Conservation (phyloP, 257 asterid genomes). For the Jaltomata sinuosa region DNA sequence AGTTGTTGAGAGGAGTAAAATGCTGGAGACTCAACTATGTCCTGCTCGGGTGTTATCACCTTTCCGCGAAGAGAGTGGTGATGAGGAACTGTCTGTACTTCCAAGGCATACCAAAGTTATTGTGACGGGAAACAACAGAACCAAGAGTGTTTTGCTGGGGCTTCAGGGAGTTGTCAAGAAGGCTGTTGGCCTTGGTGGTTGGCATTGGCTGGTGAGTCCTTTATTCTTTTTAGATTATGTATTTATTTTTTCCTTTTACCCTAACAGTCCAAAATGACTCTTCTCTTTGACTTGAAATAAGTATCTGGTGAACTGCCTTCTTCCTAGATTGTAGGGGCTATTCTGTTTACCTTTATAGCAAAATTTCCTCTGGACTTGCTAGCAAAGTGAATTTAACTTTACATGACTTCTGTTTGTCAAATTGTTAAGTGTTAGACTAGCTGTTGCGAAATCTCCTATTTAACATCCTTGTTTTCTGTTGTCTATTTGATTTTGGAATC, state of each 20-base stretch:
- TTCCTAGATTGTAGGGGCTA: not conserved
- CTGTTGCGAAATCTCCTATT: not conserved
- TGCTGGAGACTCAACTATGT: conserved; percentile 65
- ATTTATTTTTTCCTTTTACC: not conserved
- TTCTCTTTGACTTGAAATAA: too few species aligned
- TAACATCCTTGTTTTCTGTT: not conserved
- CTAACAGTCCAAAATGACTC: not conserved
- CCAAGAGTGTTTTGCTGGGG: conserved; percentile 92
- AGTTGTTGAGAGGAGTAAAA: conserved; percentile 9
- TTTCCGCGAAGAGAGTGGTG: conserved; percentile 80
- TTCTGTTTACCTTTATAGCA: not conserved
- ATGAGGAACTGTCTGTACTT: conserved; percentile 86
- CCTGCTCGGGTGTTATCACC: conserved; percentile 64
- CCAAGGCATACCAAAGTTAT: conserved; percentile 95
- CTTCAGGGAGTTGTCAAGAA: conserved; percentile 97
- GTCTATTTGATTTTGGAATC: not conserved
- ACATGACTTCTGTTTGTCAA: not conserved
- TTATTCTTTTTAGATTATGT: not conserved
- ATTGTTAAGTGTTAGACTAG: not conserved
- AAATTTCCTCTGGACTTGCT: not conserved
- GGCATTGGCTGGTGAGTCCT: conserved; percentile 95
- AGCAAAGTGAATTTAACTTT: not conserved
- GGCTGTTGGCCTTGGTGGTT: conserved; percentile 98
- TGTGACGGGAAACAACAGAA: conserved; percentile 93
- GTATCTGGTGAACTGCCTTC: not conserved